Conservation (phyloP, 495 filamentous ascomycete genomes). For the Penicillium lividum region DNA sequence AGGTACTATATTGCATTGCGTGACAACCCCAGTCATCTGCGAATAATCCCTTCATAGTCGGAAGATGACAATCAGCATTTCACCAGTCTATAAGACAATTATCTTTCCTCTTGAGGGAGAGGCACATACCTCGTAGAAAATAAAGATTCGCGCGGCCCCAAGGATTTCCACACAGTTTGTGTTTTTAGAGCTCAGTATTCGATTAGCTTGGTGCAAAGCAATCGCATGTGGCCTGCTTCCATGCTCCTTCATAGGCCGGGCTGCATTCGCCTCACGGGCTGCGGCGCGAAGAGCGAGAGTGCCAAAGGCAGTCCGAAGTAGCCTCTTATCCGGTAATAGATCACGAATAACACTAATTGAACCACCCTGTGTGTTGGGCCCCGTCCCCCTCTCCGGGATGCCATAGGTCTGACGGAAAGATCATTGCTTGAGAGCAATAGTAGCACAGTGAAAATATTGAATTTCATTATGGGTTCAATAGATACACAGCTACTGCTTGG, state of each 20-base stretch:
- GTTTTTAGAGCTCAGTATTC: not conserved
- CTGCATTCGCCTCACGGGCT: not conserved
- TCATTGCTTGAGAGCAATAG: too few species aligned
- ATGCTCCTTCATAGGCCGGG: conserved; percentile 7
- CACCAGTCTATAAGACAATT: too few species aligned
- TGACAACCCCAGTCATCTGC: conserved; percentile 5
- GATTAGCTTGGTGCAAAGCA: conserved; percentile 7
- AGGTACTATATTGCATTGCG: conserved; percentile 2
- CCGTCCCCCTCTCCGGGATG: too few species aligned
- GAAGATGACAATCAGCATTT: too few species aligned
- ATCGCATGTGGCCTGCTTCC: conserved; percentile 6
- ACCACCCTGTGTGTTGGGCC: too few species aligned
- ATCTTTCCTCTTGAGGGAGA: not conserved
- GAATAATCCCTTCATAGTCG: conserved; percentile 8
- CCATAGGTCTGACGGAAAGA: too few species aligned
- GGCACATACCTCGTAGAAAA: conserved; percentile 12
- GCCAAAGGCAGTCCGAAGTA: conserved; percentile 9
- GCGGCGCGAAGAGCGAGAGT: conserved; percentile 8
- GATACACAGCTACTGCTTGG: too few species aligned
- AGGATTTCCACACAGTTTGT: conserved; percentile 3
- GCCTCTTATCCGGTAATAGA: conserved; percentile 6
- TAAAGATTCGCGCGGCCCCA: conserved; percentile 11
- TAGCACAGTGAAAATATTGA: too few species aligned
- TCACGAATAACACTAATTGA: conserved; percentile 11
- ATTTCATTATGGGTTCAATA: too few species aligned